Percentiles rank a stretch among this genome's conserved stretches.
These are phyloP conservation scores for Penicillium ochrochloron DNA, from an alignment of 495 filamentous ascomycete genomes.

Conservation along the genomic window DNA sequence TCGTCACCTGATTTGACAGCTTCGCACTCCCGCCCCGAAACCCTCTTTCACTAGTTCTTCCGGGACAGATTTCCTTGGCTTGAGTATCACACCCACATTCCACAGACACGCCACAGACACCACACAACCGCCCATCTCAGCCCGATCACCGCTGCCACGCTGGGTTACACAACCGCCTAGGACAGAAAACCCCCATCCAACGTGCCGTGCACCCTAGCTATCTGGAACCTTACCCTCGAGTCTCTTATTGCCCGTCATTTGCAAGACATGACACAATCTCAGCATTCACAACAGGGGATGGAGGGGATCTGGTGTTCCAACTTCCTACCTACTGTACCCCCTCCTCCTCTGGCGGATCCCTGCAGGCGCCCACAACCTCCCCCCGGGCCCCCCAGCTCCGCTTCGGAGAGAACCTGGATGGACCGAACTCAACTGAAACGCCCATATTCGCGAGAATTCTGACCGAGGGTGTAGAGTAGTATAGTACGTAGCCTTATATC, in stretches of 20 bases:
- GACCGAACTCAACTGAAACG: neutral
- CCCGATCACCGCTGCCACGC: neutral
- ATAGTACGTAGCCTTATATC: no score
- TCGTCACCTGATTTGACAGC: conserved; percentile 3
- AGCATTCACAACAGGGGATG: neutral
- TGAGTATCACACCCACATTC: neutral
- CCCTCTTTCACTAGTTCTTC: neutral
- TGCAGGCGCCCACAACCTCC: conserved; percentile 7
- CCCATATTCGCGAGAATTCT: neutral
- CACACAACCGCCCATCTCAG: neutral
- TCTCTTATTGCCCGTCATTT: neutral
- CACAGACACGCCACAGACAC: no score
- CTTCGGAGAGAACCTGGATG: neutral
- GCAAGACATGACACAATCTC: conserved; percentile 6
- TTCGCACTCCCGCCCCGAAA: neutral
- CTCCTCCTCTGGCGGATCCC: conserved; percentile 17
- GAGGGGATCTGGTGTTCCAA: conserved; percentile 18
- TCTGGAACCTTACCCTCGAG: neutral
- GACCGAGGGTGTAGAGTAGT: no score
- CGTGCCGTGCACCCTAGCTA: conserved; percentile 14
- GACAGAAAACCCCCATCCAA: conserved; percentile 6
- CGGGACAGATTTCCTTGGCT: neutral
- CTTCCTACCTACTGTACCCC: neutral
- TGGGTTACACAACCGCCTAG: conserved; percentile 25
- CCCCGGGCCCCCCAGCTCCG: neutral